Conservation (phyloP, 805 yeast species). For the Starmerella riodocensis region DNA sequence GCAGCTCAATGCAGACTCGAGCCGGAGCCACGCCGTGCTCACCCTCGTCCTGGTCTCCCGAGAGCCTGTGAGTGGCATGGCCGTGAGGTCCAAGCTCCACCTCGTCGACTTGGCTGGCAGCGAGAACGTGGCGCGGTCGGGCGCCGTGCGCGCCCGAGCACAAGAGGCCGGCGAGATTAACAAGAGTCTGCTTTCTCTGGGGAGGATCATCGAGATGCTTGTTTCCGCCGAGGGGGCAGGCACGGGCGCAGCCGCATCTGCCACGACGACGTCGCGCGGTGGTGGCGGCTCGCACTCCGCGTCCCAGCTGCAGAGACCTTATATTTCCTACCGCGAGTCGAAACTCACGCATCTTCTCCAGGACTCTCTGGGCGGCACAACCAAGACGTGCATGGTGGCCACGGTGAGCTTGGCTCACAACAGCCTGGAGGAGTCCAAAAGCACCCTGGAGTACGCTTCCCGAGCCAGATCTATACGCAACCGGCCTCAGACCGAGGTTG, state of each 20-base stretch:
- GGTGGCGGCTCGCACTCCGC: slow-evolving; percentile 27
- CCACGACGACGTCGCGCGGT: not conserved
- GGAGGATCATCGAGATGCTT: slow-evolving; percentile 51
- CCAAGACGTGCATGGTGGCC: slow-evolving; percentile 77
- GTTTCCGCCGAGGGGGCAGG: not conserved
- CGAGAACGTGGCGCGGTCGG: slow-evolving; percentile 76
- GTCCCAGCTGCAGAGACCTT: slow-evolving; percentile 45
- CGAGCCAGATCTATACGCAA: slow-evolving; percentile 72
- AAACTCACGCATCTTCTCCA: slow-evolving; percentile 66
- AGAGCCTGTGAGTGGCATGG: slow-evolving; percentile 38
- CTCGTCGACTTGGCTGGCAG: slow-evolving; percentile 92
- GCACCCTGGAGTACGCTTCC: slow-evolving; percentile 77
- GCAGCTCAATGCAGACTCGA: slow-evolving; percentile 59
- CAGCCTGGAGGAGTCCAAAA: slow-evolving; percentile 67
- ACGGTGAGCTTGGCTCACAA: slow-evolving; percentile 73
- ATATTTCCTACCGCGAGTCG: slow-evolving; percentile 78
- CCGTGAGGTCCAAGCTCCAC: slow-evolving; percentile 49
- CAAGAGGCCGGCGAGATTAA: slow-evolving; percentile 90
- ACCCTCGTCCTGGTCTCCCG: slow-evolving; percentile 43
- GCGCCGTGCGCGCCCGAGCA: slow-evolving; percentile 75
- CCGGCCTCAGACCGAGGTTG: slow-evolving; percentile 52
- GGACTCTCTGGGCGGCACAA: slow-evolving; percentile 77
- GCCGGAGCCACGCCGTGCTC: slow-evolving; percentile 70
- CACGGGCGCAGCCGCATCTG: not conserved
- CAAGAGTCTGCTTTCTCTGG: slow-evolving; percentile 74